Base-by-base conservation (phyloP, 2,329 filamentous ascomycete species). In the Zymoseptoria passerinii region DNA sequence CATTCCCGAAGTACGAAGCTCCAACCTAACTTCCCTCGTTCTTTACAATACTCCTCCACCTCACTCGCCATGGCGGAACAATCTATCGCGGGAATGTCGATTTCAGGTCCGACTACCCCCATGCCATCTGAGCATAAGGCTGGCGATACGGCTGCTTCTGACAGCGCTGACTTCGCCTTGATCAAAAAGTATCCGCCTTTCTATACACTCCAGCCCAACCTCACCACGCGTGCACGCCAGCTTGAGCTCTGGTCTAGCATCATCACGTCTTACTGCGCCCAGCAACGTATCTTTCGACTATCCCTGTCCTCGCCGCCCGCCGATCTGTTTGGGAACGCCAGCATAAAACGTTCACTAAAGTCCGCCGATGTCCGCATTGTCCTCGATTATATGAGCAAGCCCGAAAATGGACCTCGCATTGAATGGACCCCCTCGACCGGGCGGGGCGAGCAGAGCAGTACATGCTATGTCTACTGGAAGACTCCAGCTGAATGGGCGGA, bases 401-500 rank as follows among this genome's bases (percentile, higher is more conserved):
- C 23, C 60, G 82, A 48, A 77, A 80, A n/a, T 71, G 74, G 58
- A 72, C 83, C 27, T 83, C 81, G 2, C 16, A 57, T 68, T 16
- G 88, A 96, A 75, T 90, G 85, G 78, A 77, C 89, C 6, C 52
- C 64, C 2, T 35, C 65, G 7, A 55, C 59, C 7, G 68, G 68
- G 44, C 73, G 66, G 8, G 66, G 67, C 7, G 66, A 75, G 13
- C 74, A 72, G n/a, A 79, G 78, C 48, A 80, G 83, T 49, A 76
- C 83, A 10, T 84, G 81, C 18, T 92, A 86, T 80, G 77, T 96
- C 2, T 95, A 86, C 76, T 97, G 92, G 92, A 82, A 83, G 62
- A 88, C 84, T 68, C 87, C 88, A 0, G 90, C 95, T 70, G 92
- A 97, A 76, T 99, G 94, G 92, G 94, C 91, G 1, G 83, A 80